Evolutionary conservation across 768 basidiomycete genomes (phyloP), one percentile per base, ranked within the genome.

Genomic region (Mrakia gelida): DNA sequence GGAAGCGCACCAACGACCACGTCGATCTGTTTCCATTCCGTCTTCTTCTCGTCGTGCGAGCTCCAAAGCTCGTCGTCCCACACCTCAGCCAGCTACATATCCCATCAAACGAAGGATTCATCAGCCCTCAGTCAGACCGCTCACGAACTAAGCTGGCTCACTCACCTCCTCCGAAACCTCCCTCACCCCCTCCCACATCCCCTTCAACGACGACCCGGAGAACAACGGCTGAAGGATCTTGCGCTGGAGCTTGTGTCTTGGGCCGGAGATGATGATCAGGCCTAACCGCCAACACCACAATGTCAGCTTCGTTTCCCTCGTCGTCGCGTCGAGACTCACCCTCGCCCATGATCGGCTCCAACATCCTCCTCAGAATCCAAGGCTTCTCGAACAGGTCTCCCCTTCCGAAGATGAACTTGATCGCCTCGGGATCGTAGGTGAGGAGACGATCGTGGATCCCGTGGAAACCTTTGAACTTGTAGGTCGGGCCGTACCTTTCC

Each of bases 201-300:
- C 67, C 9, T 18, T 70, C 34, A 70, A 23, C 67, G 67, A 34
- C 38, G 38, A 5, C 13, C 34, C 67, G 13, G 67, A 70, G 23
- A 70, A 70, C 8, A 70, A 70, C 38, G 67, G 67, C 67, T 70
- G 67, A 1, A 70, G 67, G 41, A 70, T 38, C 67, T 70, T 70
- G 16, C 67, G 16, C 41, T 70, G 67, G 2, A 70, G 26, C 67
- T 70, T 70, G 67, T 70, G 67, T 11, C 67, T 0, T 26, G 67
- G 67, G 16, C 67, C 67, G 6, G 67, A 70, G 1, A 70, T 13
- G 41, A 70, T 23, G 41, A 70, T 41, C 5, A 70, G 23, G 0
- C 67, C 67, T 70, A 45, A 5, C 34, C 38, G 2, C 34, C 4
- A 41, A 23, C 21, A 34, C 2, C 26, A 8, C 38, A 3, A 41